Evolutionary conservation across 2,329 filamentous ascomycete genomes (phyloP), one percentile per base, ranked within the genome.

Genomic region (Fusarium sp.): DNA sequence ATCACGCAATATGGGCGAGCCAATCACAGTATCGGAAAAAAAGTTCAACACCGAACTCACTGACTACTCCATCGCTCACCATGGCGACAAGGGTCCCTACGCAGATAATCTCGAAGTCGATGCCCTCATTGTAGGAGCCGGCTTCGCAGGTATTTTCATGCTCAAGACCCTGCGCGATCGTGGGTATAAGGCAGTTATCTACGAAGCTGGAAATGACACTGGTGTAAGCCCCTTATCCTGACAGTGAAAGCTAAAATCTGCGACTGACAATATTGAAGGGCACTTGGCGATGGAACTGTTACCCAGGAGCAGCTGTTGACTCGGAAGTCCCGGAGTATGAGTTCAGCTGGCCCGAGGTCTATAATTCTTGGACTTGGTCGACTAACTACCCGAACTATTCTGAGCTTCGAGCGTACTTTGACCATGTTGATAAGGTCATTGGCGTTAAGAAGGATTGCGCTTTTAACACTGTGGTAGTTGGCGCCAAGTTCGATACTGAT

Each of bases 341-440:
- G 65, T 83, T 84, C 54, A 84, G 81, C 2, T 83, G 82, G 71
- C 84, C 84, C 10, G 82, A 84, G 59, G 78, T 83, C 1, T 85
- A 79, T 72, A 79, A 86, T 73, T 83, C 83, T 5, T 90, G 86
- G 86, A 87, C 79, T 35, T 90, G 86, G 84, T 77, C 79, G 0
- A 81, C 75, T 62, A 83, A 83, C 57, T 88, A 86, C 49, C 85
- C 86, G 1, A 81, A 75, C 13, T 84, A 82, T 24, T 65, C 79
- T 24, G 84, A 90, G 44, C 78, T 90, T 1, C 80, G 84, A 14
- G 72, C 74, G 6, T 90, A 90, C 74, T 90, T 90, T 71, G 82
- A 87, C 17, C 84, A 88, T 49, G 83, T 88, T 19, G 87, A 88
- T 54, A 84, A 84, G 57, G 80, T 84, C 6, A 69, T 88, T 8